Evolutionary conservation across 176 grass and related monocot species (phyloP).

Genomic region (Avena sativa): DNA sequence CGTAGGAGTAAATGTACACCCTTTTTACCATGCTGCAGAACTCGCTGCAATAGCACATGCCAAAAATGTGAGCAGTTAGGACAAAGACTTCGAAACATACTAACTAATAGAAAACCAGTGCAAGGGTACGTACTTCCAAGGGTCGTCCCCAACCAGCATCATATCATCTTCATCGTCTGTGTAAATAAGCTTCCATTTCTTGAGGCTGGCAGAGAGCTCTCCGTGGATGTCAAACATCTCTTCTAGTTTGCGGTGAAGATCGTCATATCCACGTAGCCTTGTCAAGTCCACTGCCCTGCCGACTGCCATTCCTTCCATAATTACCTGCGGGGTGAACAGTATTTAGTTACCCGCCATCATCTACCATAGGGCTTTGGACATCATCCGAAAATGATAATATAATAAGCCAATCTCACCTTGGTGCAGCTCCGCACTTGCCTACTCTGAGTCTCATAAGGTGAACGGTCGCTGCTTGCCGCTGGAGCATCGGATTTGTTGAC

Average conservation of each 20-base stretch:
- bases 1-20: slow-evolving; percentile 82
- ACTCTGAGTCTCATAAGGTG: slow-evolving; percentile 59
- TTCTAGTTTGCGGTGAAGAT: slow-evolving; percentile 73
- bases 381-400: slow-evolving; percentile 11
- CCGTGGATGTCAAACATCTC: slow-evolving; percentile 78
- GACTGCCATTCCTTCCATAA: slow-evolving; percentile 95
- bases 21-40: slow-evolving; percentile 84
- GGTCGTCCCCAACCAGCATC: slow-evolving; percentile 95
- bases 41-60: slow-evolving; percentile 60
- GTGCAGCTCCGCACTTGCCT: slow-evolving; percentile 90
- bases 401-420: slow-evolving; percentile 64
- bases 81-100: background rate
- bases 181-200: slow-evolving; percentile 79
- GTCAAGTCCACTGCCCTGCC: slow-evolving; percentile 91
- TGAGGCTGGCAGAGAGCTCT: slow-evolving; percentile 60
- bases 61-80: slow-evolving; percentile 25
- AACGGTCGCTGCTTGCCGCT: slow-evolving; percentile 59
- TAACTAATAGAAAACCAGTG: background rate
- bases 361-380: background rate
- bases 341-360: background rate
- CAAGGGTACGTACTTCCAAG: slow-evolving; percentile 73
- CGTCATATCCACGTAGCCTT: slow-evolving; percentile 66
- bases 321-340: slow-evolving; percentile 62
- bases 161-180: slow-evolving; percentile 95
- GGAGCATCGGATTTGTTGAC: slow-evolving; percentile 56